Evolutionary conservation across 768 basidiomycete species (phyloP), one percentile per base, ranked within the genome.

Genomic region (Tephrocybe rancida): DNA sequence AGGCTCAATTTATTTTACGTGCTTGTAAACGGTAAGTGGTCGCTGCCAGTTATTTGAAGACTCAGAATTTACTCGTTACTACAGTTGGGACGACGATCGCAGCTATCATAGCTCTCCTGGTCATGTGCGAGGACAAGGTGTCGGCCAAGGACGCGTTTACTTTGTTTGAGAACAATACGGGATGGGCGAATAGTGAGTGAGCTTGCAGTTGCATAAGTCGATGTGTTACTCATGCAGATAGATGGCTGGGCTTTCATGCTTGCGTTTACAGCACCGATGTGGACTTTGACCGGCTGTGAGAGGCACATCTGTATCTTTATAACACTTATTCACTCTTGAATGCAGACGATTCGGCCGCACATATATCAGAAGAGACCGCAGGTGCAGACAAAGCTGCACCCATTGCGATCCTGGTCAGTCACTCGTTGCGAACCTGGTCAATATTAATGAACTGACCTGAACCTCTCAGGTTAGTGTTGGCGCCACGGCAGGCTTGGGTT

Each of bases 231-330:
- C 6, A 8, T 21, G 39, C 8, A 5, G 30, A n/a, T 59, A 88
- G 87, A 77, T 67, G 85, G 83, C 13, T 88, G 87, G 87, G 85
- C 87, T 1, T 89, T 89, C 65, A 72, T 88, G 56, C 64, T 89
- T 41, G 77, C 88, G 0, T 88, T 90, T 62, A 87, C 86, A 0
- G 74, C 88, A 1, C 85, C 87, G 0, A 89, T 89, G 88, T 89
- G 87, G 87, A 88, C 86, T 3, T 68, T 90, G 50, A 89, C 88
- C 2, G 88, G 87, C 55, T 90, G 87, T 88, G 50, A 60, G 85
- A 67, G 22, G 5, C 35, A 44, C 30, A 29, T 50, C 5, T 34
- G 38, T 32, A 18, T 27, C 24, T 13, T 34, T 37, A 41, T 27
- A 8, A 8, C 18, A 16, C 44, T 21, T 9, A 49, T n/a, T 56